Base-by-base conservation (phyloP, 2,329 filamentous ascomycete species). In the Rutstroemia sp. region DNA sequence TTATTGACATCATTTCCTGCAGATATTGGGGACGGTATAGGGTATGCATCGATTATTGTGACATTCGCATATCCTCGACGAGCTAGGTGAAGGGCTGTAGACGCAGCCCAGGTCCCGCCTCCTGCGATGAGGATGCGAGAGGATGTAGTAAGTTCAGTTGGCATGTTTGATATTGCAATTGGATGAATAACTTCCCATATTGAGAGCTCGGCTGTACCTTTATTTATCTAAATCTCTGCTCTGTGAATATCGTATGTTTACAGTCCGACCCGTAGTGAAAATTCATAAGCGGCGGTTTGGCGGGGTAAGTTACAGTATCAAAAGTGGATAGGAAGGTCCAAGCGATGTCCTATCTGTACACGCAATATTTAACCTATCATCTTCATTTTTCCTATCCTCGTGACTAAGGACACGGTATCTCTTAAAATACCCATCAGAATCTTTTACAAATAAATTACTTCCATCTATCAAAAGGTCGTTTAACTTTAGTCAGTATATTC, bases 1-100 rank as follows among this genome's bases (percentile, higher is more conserved):
- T 85, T 85, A 66, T 84, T 85, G 25, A 84, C 65, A 60, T 85
- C 80, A 58, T 81, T 80, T 19, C 75, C 80, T 0, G 80, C 82
- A 0, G 81, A 82, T 63, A 69, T 71, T 68, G 54, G 69, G 63
- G 57, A 65, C 21, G 64, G 64, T 37, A 77, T 69, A 18, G 72
- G 67, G 61, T 79, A 74, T 59, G 71, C 71, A 62, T 81, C 78
- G 37, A 80, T 70, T 10, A 80, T 71, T 8, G 71, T 78, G 25
- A 80, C 69, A 58, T 75, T 70, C 5, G 19, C 69, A 63, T 79
- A 80, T 3, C 77, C 78, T 10, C 73, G 64, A 49, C 68, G 66
- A 7, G 71, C 71, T 5, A 77, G 69, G 61, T 75, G 72, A 27
- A 77, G 62, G 1, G 75, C 75, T 7, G 72, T 76, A 55, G 70